Evolutionary conservation across 1,284 basidiomycete species (phyloP).

Genomic region (Ustilago shanxiensis): DNA sequence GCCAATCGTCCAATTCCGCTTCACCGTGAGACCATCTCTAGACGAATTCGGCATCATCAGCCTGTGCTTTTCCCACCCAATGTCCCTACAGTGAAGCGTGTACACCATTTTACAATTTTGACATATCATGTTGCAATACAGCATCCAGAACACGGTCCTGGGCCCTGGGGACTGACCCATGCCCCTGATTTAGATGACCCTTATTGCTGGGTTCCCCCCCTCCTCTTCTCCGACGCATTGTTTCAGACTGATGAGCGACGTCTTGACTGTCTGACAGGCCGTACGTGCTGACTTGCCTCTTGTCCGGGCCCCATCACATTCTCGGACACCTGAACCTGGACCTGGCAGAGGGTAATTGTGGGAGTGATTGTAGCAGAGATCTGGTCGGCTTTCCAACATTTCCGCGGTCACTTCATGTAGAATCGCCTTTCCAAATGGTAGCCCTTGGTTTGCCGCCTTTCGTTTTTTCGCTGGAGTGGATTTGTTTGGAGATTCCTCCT

Average conservation of each 20-base stretch:
- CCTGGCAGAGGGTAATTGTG: too few relatives aligned
- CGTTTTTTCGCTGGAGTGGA: neutral
- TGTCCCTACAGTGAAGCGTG: too few relatives aligned
- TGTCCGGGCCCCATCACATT: neutral
- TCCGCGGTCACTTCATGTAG: neutral
- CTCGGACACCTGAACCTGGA: neutral
- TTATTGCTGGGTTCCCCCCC: neutral
- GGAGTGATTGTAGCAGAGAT: neutral
- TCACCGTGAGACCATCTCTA: neutral
- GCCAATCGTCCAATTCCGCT: conserved; percentile 1
- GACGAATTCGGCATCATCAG: conserved; percentile 7
- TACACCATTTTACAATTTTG: too few relatives aligned
- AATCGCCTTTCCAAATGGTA: conserved; percentile 1
- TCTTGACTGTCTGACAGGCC: neutral
- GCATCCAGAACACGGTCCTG: conserved; percentile 11
- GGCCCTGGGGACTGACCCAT: conserved; percentile 9
- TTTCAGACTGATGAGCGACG: neutral
- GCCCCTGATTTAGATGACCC: conserved; percentile 18
- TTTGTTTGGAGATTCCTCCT: conserved; percentile 6
- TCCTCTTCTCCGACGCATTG: neutral
- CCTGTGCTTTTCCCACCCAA: too few relatives aligned
- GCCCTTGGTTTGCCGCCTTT: neutral
- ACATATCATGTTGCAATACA: neutral
- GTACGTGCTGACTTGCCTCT: neutral
- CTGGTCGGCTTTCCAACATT: neutral